Evolutionary conservation across 306 rosid genomes (phyloP), one percentile per base, ranked within the genome.

Genomic region (Castanopsis chinensis): DNA sequence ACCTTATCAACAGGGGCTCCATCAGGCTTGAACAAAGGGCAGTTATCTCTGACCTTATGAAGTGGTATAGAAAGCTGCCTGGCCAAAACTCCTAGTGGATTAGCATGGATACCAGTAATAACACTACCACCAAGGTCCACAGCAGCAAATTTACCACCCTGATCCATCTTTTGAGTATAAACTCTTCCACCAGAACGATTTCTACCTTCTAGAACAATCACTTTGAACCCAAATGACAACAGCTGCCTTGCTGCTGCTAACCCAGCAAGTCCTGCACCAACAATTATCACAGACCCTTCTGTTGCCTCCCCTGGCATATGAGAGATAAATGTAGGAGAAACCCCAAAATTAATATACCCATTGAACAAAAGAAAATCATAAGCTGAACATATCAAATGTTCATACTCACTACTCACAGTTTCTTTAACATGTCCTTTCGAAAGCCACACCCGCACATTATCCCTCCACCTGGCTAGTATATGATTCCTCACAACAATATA

Each of bases 201-300:
- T 81, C 97, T 91, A 27, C 98, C 99, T 89, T 95, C 99, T 76
- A 95, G 78, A 70, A 95, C 85, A 25, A 87, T 78, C 41, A 95
- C 98, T 86, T 87, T 95, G 81, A 86, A 92, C 51, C 99, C 98
- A 73, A 91, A 95, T 3, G 92, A 89, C 84, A 92, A 28, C 57
- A 95, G 96, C 80, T 95, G 99, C 86, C 98, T 89, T 2, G 99
- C 99, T 0, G 99, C 97, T 1, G 99, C 97, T 73, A 95, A 75
- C 10, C 99, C 97, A 23, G 99, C 92, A 67, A 95, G 94, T 35
- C 99, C 99, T 53, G 98, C 98, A 37, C 99, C 99, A 12, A 95
- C 67, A 80, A 95, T 78, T 74, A 95, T 72, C 59, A 90, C 94
- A 78, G 89, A 81, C 71, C 92, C 99, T 82, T 91, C 95, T 35